phyloP scores from a whole-genome alignment of 768 basidiomycete species.

The Lactifluus echinatus region DNA sequence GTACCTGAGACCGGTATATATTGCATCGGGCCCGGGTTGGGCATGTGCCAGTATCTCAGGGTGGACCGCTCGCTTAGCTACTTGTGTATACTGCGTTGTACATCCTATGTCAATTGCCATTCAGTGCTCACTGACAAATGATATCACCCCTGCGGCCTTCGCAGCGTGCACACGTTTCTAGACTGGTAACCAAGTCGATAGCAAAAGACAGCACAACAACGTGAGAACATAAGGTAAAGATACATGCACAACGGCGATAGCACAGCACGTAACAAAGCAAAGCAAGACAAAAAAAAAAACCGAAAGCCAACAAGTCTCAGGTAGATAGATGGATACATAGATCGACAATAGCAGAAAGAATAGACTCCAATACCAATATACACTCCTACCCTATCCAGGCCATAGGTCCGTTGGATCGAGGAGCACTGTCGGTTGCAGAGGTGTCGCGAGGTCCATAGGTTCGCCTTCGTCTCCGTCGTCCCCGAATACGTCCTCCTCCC shows the following conservation, averaged over 20 bases:
- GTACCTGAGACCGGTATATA: no score
- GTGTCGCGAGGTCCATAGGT: constrained; percentile 21
- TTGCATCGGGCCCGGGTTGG: no score
- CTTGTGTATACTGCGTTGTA: no score
- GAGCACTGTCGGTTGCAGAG: constrained; percentile 15
- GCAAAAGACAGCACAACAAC: background rate
- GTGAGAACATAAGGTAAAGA: background rate
- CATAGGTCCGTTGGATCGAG: constrained; percentile 7
- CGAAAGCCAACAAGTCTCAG: background rate
- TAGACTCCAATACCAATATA: background rate
- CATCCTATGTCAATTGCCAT: no score
- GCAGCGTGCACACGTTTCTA: background rate
- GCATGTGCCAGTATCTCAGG: no score
- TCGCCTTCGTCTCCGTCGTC: constrained; percentile 7
- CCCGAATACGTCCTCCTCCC: constrained; percentile 3
- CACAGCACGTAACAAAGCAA: constrained; percentile 1
- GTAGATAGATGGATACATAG: background rate
- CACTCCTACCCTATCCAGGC: background rate
- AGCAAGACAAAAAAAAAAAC: background rate
- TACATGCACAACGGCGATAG: constrained; percentile 5
- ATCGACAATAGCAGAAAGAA: background rate
- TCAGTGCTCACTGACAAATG: background rate
- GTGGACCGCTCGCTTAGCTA: no score
- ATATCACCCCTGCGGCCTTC: background rate
- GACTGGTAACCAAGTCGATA: background rate